Base-by-base conservation (phyloP, 805 yeast genomes). In the Candida endomychidarum region DNA sequence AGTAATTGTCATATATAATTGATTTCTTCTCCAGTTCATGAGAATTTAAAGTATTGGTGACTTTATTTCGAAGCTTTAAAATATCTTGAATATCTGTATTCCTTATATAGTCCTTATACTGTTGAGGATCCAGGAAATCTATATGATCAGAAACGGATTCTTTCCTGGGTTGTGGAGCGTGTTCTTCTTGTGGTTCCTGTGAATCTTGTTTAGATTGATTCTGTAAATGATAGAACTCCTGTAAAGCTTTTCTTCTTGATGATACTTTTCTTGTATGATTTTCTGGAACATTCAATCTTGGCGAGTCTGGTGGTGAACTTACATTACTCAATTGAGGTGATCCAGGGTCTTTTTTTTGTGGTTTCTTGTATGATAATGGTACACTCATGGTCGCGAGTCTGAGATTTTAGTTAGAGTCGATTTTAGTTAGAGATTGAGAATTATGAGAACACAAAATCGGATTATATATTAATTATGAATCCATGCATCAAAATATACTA, bases 1-100 rank as follows among this genome's bases (percentile, higher is more conserved):
- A 81, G 65, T 83, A 83, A 52, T 83, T 83, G 57, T 83, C 86
- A 58, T 83, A 83, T 8, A 83, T 80, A 29, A 83, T 81, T 20
- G 84, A 77, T 50, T 83, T 83, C 47, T 81, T 81, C 33, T 77
- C 79, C 51, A 78, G 74, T 44, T 78, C 80, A 37, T 74, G 78
- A 11, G 75, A 57, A 42, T 75, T 77, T 41, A 79, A 61, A 37
- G 68, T 65, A 21, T 66, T 66, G 17, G 72, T 67, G 7, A 77
- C 64, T 11, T 51, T 33, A 46, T 64, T 65, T 31, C 69, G 43
- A 20, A 58, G 50, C 43, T 53, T 55, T 20, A 65, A 49, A 2
- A 65, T 61, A 4, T 63, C 67, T 26, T 57, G 54, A 5, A 61
- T 58, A 3, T 60, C 45, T 19, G 52, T 46, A 5, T 44, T 45